Conservation (phyloP, 768 basidiomycete genomes). For the Kwoniella shandongensis region DNA sequence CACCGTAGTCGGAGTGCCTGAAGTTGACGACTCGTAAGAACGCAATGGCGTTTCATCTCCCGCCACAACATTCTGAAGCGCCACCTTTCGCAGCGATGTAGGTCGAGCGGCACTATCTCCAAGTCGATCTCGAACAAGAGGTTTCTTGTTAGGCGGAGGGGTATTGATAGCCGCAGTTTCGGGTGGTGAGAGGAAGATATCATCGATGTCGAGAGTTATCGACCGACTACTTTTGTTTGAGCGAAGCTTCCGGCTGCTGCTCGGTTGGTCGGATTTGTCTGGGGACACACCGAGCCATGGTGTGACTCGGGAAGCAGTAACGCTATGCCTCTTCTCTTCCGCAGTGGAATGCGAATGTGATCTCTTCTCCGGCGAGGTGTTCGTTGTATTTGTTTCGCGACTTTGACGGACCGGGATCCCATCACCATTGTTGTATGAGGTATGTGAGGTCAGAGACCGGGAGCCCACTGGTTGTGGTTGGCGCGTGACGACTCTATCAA, state of each 20-base stretch:
- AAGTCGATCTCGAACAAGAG: conserved; percentile 18
- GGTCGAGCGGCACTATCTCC: not conserved
- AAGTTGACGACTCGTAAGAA: not conserved
- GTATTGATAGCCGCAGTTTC: not conserved
- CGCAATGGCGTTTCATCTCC: conserved; percentile 1
- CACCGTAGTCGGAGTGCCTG: no score
- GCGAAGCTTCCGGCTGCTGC: not conserved
- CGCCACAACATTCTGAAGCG: conserved; percentile 1
- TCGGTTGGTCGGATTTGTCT: not conserved
- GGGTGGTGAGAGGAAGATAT: conserved; percentile 13
- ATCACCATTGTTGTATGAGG: no score
- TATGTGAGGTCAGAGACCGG: no score
- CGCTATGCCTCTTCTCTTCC: not conserved
- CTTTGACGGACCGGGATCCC: no score
- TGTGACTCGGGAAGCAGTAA: not conserved
- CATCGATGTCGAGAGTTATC: not conserved
- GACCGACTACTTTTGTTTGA: not conserved
- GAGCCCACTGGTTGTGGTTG: no score
- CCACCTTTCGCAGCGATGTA: conserved; percentile 5
- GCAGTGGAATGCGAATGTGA: no score
- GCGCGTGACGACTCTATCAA: no score
- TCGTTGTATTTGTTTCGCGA: no score
- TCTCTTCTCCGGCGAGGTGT: no score
- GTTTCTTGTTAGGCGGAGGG: conserved; percentile 1
- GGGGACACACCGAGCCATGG: conserved; percentile 7